Base-by-base conservation (phyloP, 2,329 filamentous ascomycete species). In the Emericellopsis cladophorae region DNA sequence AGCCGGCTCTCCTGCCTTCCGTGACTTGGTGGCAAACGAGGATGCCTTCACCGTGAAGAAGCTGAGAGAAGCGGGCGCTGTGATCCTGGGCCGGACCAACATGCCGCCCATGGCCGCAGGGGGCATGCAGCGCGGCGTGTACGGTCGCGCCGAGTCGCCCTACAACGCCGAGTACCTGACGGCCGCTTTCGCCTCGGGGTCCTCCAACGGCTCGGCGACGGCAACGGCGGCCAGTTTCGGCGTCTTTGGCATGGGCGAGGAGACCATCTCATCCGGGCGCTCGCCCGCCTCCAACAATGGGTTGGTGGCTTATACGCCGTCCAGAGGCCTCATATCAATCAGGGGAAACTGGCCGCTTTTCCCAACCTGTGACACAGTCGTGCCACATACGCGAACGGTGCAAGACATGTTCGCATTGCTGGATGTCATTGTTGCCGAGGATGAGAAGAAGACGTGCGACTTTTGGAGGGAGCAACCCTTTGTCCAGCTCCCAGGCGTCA, bases 251-350 rank as follows among this genome's bases (percentile, higher is more conserved):
- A 57, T 77, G 41, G 74, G 66, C 0, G 64, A 61, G 3, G 74
- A 79, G 50, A 74, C 73, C 0, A 68, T 77, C 0, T 72, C 68
- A 1, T 74, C 70, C 0, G 74, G 74, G 1, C 59, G 74, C 3
- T 68, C 68, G 3, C 74, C 73, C 0, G 72, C 72, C 1, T 72
- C 66, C 0, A 76, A 76, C 45, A 77, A 76, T 48, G 67, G 60
- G 0, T 52, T 77, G 3, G 60, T 76, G 0, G 71, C 65, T 0
- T 77, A 77, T 41, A 72, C 74, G 0, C 72, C 74, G 0, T 76
- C 70, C 0, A 60, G 67, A 32, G 70, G 70, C 0, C 45, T 70
- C 0, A 56, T 79, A 14, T 66, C 70, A 2, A 63, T 66, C 8
- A 60, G 71, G 2, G 74, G 74, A 0, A 54, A 67, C 6, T 75